Evolutionary conservation across 495 filamentous ascomycete species (phyloP), one percentile per base, ranked within the genome.

Genomic region (Penicillium bovifimosum): DNA sequence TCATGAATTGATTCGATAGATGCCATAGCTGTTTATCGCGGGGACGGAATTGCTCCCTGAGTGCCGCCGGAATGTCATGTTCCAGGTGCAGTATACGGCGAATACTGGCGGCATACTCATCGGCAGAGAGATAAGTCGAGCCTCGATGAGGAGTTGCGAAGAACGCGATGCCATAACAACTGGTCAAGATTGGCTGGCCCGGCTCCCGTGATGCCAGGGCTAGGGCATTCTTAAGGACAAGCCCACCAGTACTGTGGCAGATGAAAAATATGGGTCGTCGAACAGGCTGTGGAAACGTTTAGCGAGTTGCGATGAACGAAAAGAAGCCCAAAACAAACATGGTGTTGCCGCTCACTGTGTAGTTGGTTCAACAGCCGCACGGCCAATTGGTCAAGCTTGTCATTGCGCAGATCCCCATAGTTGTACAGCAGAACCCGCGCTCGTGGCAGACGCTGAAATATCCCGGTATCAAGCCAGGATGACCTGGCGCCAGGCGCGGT

Each of bases 221-320:
- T n/a, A 84, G 59, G n/a, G 79, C 79, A 17, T 67, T 59, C 62
- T 84, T 86, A 5, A 71, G 79, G 2, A 84, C 79, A 42, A 84
- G 63, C 3, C 83, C 84, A 6, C 84, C 82, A 6, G 85, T 82
- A 54, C 83, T 85, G 43, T 86, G 84, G 28, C 76, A 84, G 17
- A 87, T 72, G 57, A 86, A 84, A 55, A 86, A 79, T 1, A 86
- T 60, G 1, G 81, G 83, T 1, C 82, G 68, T 16, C 60, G 59
- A 13, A 50, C 45, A 16, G 55, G 63, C 60, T 70, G 32, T 33
- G 2, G 13, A 10, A 13, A 5, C 11, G 9, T 17, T 53, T 35
- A 18, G 27, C 5, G 14, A 13, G 6, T 24, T 20, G 2, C 7
- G 8, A 35, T 20, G 9, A 20, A 9, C 1, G 5, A n/a, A 32